Evolutionary conservation across 176 grass and related monocot genomes (phyloP).

Genomic region (Urochloa ruziziensis): DNA sequence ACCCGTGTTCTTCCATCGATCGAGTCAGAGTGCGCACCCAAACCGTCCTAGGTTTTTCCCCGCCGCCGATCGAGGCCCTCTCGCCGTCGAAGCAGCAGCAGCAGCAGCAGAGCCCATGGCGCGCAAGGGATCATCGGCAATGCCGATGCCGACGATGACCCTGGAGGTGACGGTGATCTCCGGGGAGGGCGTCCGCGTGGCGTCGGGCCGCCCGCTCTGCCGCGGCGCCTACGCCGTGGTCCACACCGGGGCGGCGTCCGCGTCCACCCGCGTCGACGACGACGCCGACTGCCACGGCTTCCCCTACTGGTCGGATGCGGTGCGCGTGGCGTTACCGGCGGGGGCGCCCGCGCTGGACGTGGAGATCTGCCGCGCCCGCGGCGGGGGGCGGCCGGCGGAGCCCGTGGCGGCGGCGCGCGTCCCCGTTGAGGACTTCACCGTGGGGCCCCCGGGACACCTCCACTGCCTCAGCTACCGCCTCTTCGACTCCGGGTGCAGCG

Average conservation of each 20-base stretch:
- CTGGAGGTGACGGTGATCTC: constrained; percentile 54
- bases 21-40: background rate
- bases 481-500: background rate
- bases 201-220: background rate
- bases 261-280: constrained; percentile 23
- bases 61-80: background rate
- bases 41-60: background rate
- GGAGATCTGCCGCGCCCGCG: constrained; percentile 28
- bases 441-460: constrained; percentile 51
- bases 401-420: constrained; percentile 41
- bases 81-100: background rate
- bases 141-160: background rate
- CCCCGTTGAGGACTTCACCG: constrained; percentile 50
- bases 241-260: background rate
- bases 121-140: background rate
- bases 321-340: constrained; percentile 21
- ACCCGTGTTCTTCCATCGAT: background rate
- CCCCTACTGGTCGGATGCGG: constrained; percentile 48
- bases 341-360: constrained; percentile 22
- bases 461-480: constrained; percentile 74
- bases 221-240: constrained; percentile 29
- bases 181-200: constrained; percentile 35
- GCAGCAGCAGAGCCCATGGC: background rate
- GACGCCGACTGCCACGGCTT: constrained; percentile 42
- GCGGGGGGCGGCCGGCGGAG: background rate